Base-by-base conservation (phyloP, 2,329 filamentous ascomycete genomes). In the Aspergillus fischeri region DNA sequence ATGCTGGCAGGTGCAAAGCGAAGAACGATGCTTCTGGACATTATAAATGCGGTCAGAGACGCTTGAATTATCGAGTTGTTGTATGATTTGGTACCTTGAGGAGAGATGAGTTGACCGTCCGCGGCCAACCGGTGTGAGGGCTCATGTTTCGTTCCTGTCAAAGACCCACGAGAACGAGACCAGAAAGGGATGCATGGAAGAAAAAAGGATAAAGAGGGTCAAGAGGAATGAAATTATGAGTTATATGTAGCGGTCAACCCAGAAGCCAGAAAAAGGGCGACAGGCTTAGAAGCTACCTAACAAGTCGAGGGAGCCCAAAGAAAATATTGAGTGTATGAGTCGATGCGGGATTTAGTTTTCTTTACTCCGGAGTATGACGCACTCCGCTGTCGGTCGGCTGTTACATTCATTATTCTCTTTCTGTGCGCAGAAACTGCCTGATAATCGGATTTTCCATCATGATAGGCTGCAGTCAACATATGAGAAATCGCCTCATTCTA, bases 71-170 rank as follows among this genome's bases (percentile, higher is more conserved):
- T 47, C 20, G 29, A 55, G 48, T 57, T 51, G 49, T 44, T 56
- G 44, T 45, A 4, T 4, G 42, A 17, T 45, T 24, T 1, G 8
- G 44, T 60, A 71, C 73, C 68, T 66, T 70, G 44, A 66, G 62
- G 48, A 66, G 60, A 20, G 66, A 63, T 54, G 64, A 64, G 61
- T 67, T 66, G 47, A 67, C 63, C 51, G 68, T 67, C 58, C 68
- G 65, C 54, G 69, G 67, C 66, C 65, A 69, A 48, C 73, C 56
- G 53, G 69, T 64, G 62, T 67, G 69, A 51, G 67, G 67, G 67
- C 64, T 72, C 73, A 76, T 76, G 65, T 71, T 67, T 65, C 58
- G 60, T 57, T 56, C 25, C 49, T 42, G 55, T 55, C 52, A 49
- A 55, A 53, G 48, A 61, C 42, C 38, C 49, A 29, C 8, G 55